Evolutionary conservation across 139 green algal species (phyloP).

Genomic region (Tetradesmus lagerheimii): DNA sequence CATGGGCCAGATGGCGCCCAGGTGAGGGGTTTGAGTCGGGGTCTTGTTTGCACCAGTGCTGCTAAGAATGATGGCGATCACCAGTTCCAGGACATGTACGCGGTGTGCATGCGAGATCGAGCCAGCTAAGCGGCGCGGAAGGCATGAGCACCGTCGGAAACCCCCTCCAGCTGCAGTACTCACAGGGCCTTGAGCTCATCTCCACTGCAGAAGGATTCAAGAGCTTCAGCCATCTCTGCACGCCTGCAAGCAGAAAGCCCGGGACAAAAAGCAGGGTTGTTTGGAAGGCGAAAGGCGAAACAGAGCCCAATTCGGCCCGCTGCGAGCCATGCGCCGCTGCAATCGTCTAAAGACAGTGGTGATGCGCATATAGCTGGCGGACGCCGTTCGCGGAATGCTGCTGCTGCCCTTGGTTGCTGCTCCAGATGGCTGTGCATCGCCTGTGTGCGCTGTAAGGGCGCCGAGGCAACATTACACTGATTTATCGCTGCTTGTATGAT

Average conservation of each 20-base stretch:
- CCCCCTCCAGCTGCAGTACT: neutral
- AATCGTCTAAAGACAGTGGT: neutral
- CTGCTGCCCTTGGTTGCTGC: neutral
- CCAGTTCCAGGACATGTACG: no score
- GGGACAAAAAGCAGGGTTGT: neutral
- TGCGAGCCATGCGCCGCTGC: neutral
- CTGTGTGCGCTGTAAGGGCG: neutral
- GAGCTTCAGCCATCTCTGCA: slow-evolving; percentile 5
- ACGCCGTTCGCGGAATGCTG: neutral
- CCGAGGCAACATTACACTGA: neutral
- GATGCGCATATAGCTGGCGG: neutral
- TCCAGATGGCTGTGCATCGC: neutral
- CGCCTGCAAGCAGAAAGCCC: neutral
- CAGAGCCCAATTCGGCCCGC: neutral
- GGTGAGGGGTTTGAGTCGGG: neutral
- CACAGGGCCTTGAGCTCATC: slow-evolving; percentile 8
- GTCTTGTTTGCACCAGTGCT: neutral
- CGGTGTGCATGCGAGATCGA: neutral
- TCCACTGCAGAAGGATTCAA: neutral
- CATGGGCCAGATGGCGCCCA: neutral
- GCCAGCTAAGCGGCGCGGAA: neutral
- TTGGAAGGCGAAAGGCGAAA: neutral
- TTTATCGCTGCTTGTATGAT: neutral
- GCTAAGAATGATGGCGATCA: neutral
- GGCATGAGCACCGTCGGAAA: neutral